Conservation (phyloP, 2,329 filamentous ascomycete genomes). For the Catunica adiposa region DNA sequence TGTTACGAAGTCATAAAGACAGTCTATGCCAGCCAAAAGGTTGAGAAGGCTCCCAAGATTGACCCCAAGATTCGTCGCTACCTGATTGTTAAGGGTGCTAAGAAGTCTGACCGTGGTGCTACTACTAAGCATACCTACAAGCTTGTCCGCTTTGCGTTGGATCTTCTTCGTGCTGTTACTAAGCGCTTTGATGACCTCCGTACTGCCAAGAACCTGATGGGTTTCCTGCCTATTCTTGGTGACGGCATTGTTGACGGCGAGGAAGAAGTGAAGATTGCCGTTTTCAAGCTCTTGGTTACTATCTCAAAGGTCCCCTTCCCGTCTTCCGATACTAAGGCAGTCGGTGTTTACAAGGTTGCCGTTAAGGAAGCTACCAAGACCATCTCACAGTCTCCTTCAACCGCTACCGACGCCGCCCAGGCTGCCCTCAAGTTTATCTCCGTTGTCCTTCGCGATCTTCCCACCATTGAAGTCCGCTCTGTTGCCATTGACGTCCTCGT, state of each 20-base stretch:
- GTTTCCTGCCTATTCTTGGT: constrained; percentile 77
- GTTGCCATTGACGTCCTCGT: constrained; percentile 69
- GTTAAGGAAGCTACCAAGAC: constrained; percentile 70
- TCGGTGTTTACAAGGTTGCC: constrained; percentile 54
- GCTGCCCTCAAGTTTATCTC: constrained; percentile 78
- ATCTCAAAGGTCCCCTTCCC: constrained; percentile 72
- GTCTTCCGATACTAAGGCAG: constrained; percentile 35
- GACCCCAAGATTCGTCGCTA: constrained; percentile 54
- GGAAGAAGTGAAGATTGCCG: constrained; percentile 82
- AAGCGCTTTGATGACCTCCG: constrained; percentile 72
- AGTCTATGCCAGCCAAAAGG: constrained; percentile 51
- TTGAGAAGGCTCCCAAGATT: constrained; percentile 34
- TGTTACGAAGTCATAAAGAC: constrained; percentile 89
- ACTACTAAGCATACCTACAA: constrained; percentile 76
- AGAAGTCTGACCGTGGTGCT: constrained; percentile 53
- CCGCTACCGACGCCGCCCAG: constrained; percentile 70
- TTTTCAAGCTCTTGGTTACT: constrained; percentile 68
- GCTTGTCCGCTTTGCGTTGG: constrained; percentile 71
- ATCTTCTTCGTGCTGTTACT: constrained; percentile 69
- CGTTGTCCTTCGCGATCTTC: constrained; percentile 66
- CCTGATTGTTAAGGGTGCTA: constrained; percentile 62
- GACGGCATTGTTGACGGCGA: constrained; percentile 71
- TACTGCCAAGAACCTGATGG: constrained; percentile 61
- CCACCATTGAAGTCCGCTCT: constrained; percentile 60
- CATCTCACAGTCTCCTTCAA: constrained; percentile 60